Base-by-base conservation (phyloP, 1,284 basidiomycete genomes). In the Dichomitus squalens region DNA sequence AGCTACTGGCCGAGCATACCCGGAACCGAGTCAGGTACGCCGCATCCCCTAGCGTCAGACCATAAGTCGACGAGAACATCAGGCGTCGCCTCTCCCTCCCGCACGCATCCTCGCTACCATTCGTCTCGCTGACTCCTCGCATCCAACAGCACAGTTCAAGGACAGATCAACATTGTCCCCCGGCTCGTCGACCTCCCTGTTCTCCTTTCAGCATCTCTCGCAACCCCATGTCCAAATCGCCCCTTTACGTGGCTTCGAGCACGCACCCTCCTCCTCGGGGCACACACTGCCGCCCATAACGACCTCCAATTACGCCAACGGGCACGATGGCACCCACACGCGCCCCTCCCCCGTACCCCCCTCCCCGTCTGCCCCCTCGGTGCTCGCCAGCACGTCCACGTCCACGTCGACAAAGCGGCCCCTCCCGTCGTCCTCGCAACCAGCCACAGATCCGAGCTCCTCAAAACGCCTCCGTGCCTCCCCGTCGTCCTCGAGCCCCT, bases 401-500 rank as follows among this genome's bases (percentile, higher is more conserved):
- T n/a, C n/a, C n/a, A 53, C 57, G 41, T 60, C 59, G 11, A 51
- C 60, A 18, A 70, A 68, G 49, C 66, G 68, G 21, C 41, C 66
- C 16, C 47, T 61, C 0, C 65, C 67, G 4, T 29, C 61, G 18
- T 59, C 56, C 2, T 48, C 59, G 4, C 59, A 59, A 39, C 49
- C 63, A 8, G 53, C 55, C 25, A 53, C 53, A 11, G 60, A 64
- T 25, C 57, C 65, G 35, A 61, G 55, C 55, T 63, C 64, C 55
- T 64, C 66, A 40, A 66, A 65, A 57, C 69, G 59, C 23, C 52
- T 55, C 44, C 63, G 63, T 5, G 57, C 58, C 40, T 60, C 69
- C 23, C 57, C 59, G n/a, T 53, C 64, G 33, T 53, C 58, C n/a
- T 51, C 57, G 20, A 48, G 60, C 52, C 38, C 57, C 0, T 51